Evolutionary conservation across 495 filamentous ascomycete genomes (phyloP).

Genomic region (Aspergillus avenaceus): DNA sequence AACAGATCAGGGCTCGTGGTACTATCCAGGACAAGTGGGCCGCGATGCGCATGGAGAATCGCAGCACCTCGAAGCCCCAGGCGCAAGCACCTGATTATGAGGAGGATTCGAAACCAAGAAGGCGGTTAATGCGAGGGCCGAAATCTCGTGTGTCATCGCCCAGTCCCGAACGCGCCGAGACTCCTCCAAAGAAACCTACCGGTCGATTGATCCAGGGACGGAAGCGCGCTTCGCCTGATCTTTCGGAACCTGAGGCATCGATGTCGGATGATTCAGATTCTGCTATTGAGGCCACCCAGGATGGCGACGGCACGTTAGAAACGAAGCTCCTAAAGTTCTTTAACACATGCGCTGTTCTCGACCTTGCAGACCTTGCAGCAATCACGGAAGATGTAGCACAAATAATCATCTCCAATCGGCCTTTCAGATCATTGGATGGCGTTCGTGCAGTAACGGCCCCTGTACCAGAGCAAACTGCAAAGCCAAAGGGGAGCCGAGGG

Average conservation of each 20-base stretch:
- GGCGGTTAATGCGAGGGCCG: conserved; percentile 40
- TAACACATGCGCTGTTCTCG: conserved; percentile 68
- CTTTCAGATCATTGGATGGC: conserved; percentile 59
- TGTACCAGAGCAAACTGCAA: conserved; percentile 31
- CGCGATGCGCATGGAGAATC: conserved; percentile 34
- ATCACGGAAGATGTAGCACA: conserved; percentile 63
- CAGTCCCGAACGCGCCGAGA: conserved; percentile 20
- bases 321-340: conserved; percentile 69
- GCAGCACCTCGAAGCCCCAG: conserved; percentile 9
- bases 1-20: conserved; percentile 55
- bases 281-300: conserved; percentile 31
- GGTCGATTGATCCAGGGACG: conserved; percentile 58
- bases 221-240: conserved; percentile 42
- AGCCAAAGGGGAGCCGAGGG: conserved; percentile 44
- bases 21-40: conserved; percentile 62
- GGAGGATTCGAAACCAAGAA: conserved; percentile 29
- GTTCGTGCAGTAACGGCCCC: conserved; percentile 59
- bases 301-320: conserved; percentile 41
- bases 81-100: conserved; percentile 14
- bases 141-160: conserved; percentile 25
- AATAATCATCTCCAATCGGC: conserved; percentile 61
- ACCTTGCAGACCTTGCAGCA: conserved; percentile 73
- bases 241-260: conserved; percentile 34
- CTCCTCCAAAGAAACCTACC: conserved; percentile 35
- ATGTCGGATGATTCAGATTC: conserved; percentile 58